Evolutionary conservation across 225 moss, liverwort and hornwort species (phyloP), one percentile per base, ranked within the genome.

Genomic region (Neckera pumila): DNA sequence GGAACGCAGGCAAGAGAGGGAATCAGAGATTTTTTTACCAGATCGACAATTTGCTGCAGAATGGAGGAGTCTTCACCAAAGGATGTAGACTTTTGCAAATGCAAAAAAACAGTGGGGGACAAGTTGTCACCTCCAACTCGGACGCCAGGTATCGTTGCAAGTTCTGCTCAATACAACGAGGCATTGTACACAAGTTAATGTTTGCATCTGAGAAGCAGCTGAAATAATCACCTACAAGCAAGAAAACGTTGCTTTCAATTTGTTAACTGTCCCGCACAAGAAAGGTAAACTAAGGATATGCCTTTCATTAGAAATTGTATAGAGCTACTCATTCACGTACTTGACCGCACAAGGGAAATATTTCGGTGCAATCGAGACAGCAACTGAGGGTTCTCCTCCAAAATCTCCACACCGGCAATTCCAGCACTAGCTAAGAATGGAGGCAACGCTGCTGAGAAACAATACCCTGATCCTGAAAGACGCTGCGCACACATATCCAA

Each of bases 361-460:
- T 97, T 99, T 76, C 86, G 91, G 76, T 91, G 95, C 73, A 99
- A 86, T 86, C 91, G 89, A 67, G 92, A 83, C 34, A 97, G 89
- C 86, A 97, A 90, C 87, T 94, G 91, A 73, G 97, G 97, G 62
- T 96, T 99, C 74, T 96, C 92, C 91, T 97, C 96, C 86, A 99
- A 88, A 86, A 99, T 93, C 77, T 96, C 91, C 63, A 99, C 84
- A 71, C 96, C 95, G 47, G 90, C 90, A 87, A 96, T 93, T 71
- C 97, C 95, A 87, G 96, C 99, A 91, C 96, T 95, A 20, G 99
- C 97, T 66, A 99, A 64, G 83, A 95, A 99, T 53, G 99, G 99
- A 87, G 99, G 99, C 76, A 99, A 90, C 17, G 99, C 95, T 57
- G 99, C 99, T 83, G 99, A 99, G 92, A 97, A 99, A 88, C 88